phyloP scores from a whole-genome alignment of 2,329 filamentous ascomycete species.

The Alternaria infectoria region DNA sequence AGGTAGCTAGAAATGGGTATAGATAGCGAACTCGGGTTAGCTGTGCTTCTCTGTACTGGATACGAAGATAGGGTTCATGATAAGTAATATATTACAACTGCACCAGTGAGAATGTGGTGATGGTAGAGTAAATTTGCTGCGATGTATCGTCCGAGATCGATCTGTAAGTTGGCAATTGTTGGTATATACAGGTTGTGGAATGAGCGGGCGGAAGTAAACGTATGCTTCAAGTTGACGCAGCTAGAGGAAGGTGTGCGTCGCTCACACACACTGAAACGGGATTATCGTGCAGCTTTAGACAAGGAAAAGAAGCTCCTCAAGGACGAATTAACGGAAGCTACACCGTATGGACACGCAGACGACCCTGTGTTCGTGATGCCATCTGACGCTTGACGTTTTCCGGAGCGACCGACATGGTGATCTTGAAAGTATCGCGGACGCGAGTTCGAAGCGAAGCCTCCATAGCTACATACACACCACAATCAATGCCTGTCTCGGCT shows the following conservation, averaged over 20 bases:
- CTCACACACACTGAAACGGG: background rate
- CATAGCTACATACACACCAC: constrained; percentile 37
- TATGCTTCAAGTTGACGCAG: background rate
- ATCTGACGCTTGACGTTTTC: constrained; percentile 44
- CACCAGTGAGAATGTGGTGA: constrained; percentile 9
- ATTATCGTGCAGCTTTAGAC: constrained; percentile 2
- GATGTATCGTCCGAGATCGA: background rate
- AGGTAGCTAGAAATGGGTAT: background rate
- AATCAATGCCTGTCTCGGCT: constrained; percentile 35
- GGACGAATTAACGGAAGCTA: constrained; percentile 13
- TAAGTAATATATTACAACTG: background rate
- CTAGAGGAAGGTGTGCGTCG: background rate
- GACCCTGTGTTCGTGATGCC: constrained; percentile 36
- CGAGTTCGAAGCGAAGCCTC: constrained; percentile 42
- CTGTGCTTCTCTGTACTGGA: background rate
- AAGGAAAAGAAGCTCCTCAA: constrained; percentile 3
- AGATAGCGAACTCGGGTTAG: background rate
- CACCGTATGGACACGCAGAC: constrained; percentile 38
- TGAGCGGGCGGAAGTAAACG: background rate
- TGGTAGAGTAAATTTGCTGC: background rate
- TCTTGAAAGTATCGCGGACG: constrained; percentile 46
- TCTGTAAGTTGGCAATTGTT: background rate
- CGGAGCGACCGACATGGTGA: constrained; percentile 45
- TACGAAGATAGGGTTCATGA: constrained; percentile 1
- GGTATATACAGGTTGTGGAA: constrained; percentile 9